Conservation (phyloP, 345 rosid genomes). For the Dimocarpus longan region DNA sequence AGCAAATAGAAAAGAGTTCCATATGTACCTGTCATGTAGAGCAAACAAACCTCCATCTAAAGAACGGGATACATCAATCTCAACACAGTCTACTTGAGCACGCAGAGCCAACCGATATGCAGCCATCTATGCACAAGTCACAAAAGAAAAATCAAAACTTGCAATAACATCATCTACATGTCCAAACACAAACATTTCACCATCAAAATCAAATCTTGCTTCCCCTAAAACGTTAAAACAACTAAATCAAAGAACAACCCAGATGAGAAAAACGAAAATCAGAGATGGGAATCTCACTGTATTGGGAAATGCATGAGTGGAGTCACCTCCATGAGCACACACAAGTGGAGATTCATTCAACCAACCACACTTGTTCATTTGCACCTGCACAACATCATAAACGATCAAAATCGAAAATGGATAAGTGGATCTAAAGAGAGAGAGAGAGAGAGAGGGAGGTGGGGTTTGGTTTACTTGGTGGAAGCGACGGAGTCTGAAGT, state of each 20-base stretch:
- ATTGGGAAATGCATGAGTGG: slow-evolving; percentile 77
- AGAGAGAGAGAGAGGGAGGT: slow-evolving; percentile 3
- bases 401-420: neutral
- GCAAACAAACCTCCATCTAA: slow-evolving; percentile 87
- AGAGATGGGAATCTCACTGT: slow-evolving; percentile 47
- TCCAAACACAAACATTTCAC: neutral
- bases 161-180: neutral
- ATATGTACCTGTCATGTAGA: slow-evolving; percentile 79
- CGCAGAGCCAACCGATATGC: slow-evolving; percentile 71
- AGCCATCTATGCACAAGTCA: slow-evolving; percentile 53
- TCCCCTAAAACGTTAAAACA: neutral
- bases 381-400: slow-evolving; percentile 37
- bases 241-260: neutral
- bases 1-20: slow-evolving; percentile 1
- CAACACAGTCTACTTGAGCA: slow-evolving; percentile 86
- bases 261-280: no score
- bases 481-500: slow-evolving; percentile 72
- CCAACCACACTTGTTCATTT: slow-evolving; percentile 70
- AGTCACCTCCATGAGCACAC: slow-evolving; percentile 99
- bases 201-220: neutral
- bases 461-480: slow-evolving; percentile 46
- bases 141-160: slow-evolving; percentile 14
- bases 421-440: neutral
- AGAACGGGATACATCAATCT: slow-evolving; percentile 94
- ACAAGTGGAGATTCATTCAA: slow-evolving; percentile 83